A percentile compares a stretch with the other conserved stretches of the same genome.
phyloP scores from a whole-genome alignment of 1,284 basidiomycete species.

The Leucoagaricus sp. region DNA sequence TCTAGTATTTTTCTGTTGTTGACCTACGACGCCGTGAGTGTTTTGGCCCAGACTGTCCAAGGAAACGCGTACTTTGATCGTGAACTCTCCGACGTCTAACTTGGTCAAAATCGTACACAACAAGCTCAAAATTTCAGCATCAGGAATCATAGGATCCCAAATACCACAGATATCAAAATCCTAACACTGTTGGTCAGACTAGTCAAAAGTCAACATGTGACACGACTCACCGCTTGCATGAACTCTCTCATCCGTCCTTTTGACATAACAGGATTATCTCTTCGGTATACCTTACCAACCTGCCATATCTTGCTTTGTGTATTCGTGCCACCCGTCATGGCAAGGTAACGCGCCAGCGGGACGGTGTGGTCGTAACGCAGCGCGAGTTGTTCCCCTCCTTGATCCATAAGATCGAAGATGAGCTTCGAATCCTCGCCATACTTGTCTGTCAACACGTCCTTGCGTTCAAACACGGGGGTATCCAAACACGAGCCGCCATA shows the following conservation, averaged over 20 bases:
- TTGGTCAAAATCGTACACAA: conserved; percentile 81
- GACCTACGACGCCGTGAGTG: conserved; percentile 49
- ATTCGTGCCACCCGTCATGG: conserved; percentile 85
- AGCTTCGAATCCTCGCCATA: conserved; percentile 98
- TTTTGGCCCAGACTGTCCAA: background rate
- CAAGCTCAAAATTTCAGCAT: conserved; percentile 89
- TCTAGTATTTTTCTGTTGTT: conserved; percentile 98
- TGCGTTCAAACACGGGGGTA: conserved; percentile 97
- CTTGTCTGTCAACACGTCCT: conserved; percentile 94
- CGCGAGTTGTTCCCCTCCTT: conserved; percentile 97
- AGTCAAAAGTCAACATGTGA: background rate
- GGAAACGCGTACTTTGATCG: conserved; percentile 74
- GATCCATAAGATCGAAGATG: conserved; percentile 97
- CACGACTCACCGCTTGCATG: conserved; percentile 84
- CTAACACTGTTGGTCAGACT: conserved; percentile 40
- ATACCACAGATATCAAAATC: conserved; percentile 96
- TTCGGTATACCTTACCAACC: conserved; percentile 95
- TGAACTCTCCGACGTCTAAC: conserved; percentile 92
- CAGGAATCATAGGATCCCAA: conserved; percentile 97
- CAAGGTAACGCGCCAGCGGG: conserved; percentile 93
- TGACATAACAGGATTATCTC: conserved; percentile 97
- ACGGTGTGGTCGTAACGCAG: conserved; percentile 97
- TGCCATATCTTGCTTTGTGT: conserved; percentile 89
- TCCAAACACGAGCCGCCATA: conserved; percentile 95
- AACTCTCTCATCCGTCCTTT: conserved; percentile 99